Conservation (phyloP, 2,329 filamentous ascomycete genomes). For the Fonsecaea pedrosoi region DNA sequence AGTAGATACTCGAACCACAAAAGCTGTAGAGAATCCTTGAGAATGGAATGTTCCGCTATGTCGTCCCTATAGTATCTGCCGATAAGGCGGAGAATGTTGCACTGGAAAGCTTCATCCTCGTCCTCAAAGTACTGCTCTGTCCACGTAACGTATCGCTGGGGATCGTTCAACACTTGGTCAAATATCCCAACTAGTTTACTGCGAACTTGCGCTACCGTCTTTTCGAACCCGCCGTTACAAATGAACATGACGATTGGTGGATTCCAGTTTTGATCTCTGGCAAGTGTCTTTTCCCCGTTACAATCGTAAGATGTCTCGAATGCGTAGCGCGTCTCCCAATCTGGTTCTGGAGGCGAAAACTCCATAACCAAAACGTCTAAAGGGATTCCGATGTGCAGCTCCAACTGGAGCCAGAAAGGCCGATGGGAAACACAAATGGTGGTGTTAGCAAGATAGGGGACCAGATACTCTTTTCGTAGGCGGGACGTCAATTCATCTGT, state of each 20-base stretch:
- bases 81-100: slow-evolving; percentile 25
- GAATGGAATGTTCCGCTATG: slow-evolving; percentile 28
- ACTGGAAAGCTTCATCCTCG: slow-evolving; percentile 28
- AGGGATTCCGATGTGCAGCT: slow-evolving; percentile 24
- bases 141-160: slow-evolving; percentile 23
- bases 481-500: slow-evolving; percentile 31
- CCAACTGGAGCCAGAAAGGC: slow-evolving; percentile 25
- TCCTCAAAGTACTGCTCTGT: slow-evolving; percentile 29
- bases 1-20: slow-evolving; percentile 36
- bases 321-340: slow-evolving; percentile 22
- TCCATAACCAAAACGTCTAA: slow-evolving; percentile 27
- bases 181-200: slow-evolving; percentile 25
- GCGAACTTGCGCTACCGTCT: slow-evolving; percentile 13
- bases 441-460: slow-evolving; percentile 20
- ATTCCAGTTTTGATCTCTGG: slow-evolving; percentile 25
- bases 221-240: slow-evolving; percentile 12
- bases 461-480: slow-evolving; percentile 17
- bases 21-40: slow-evolving; percentile 29
- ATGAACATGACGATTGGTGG: slow-evolving; percentile 36
- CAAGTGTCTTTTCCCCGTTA: slow-evolving; percentile 21
- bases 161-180: slow-evolving; percentile 23
- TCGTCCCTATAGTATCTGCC: slow-evolving; percentile 32
- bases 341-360: slow-evolving; percentile 21
- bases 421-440: slow-evolving; percentile 18
- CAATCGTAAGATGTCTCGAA: slow-evolving; percentile 15